phyloP scores from a whole-genome alignment of 2,329 filamentous ascomycete species.

The Magnaporthiopsis poae region DNA sequence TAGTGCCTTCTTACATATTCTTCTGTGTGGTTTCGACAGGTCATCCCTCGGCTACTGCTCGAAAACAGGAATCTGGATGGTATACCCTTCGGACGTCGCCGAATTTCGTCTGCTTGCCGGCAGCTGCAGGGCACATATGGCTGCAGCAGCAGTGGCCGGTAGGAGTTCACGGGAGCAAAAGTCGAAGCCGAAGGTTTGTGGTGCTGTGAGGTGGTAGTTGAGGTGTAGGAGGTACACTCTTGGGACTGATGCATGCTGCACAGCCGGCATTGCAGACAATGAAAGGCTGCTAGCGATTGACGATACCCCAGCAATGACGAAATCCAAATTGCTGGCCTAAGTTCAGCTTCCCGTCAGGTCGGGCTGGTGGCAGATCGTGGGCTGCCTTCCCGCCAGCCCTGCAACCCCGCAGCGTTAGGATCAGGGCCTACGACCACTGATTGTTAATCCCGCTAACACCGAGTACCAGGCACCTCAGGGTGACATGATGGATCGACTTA shows the following conservation, averaged over 20 bases:
- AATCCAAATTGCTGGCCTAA: not conserved
- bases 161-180: not conserved
- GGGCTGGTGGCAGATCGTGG: not conserved
- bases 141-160: too few relatives aligned
- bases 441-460: not conserved
- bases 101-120: not conserved
- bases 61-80: not conserved
- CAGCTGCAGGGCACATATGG: not conserved
- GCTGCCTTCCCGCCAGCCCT: not conserved
- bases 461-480: not conserved
- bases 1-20: not conserved
- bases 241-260: too few relatives aligned
- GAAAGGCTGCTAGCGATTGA: too few relatives aligned
- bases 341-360: not conserved
- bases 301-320: too few relatives aligned
- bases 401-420: too few relatives aligned
- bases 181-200: not conserved
- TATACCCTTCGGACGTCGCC: not conserved
- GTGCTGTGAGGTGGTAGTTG: not conserved
- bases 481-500: not conserved
- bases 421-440: not conserved
- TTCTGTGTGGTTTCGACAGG: not conserved
- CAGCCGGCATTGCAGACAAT: too few relatives aligned
- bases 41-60: not conserved
- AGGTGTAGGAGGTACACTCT: not conserved